A percentile compares a stretch with the other conserved stretches of the same genome.
Evolutionary conservation across 2,329 filamentous ascomycete species (phyloP).

Genomic region (Westerdykella aurantiaca): DNA sequence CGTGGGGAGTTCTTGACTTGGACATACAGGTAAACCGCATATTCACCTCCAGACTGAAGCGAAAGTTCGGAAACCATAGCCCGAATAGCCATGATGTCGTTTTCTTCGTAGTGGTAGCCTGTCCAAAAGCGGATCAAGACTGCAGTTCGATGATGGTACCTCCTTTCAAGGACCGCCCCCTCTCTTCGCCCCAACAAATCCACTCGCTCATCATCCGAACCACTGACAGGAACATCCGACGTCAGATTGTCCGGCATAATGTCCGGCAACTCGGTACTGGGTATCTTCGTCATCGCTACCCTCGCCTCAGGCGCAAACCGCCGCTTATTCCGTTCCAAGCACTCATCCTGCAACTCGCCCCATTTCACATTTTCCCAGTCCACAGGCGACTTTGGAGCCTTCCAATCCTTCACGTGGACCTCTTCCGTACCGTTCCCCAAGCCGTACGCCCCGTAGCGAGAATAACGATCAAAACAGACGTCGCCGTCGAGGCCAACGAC

Average conservation of each 20-base stretch:
- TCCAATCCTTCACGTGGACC: conserved; percentile 44
- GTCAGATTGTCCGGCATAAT: conserved; percentile 15
- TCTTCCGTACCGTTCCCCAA: conserved; percentile 47
- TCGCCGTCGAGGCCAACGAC: conserved; percentile 42
- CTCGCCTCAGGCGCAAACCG: conserved; percentile 49
- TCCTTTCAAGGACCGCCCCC: conserved; percentile 1
- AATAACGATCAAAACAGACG: conserved; percentile 59
- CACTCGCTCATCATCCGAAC: conserved; percentile 2
- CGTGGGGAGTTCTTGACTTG: conserved; percentile 50
- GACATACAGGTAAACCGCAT: conserved; percentile 45
- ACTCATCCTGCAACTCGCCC: conserved; percentile 64
- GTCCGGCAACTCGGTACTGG: conserved; percentile 20
- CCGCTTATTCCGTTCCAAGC: conserved; percentile 58
- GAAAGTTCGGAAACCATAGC: conserved; percentile 44
- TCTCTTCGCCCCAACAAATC: too few relatives aligned
- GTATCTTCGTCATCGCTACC: conserved; percentile 27
- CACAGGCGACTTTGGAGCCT: conserved; percentile 33
- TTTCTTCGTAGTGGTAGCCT: conserved; percentile 43
- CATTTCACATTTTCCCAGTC: conserved; percentile 64
- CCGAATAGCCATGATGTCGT: conserved; percentile 43
- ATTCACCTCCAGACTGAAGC: conserved; percentile 44
- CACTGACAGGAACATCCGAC: conserved; percentile 8
- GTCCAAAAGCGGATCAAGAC: conserved; percentile 45
- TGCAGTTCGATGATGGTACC: conserved; percentile 42
- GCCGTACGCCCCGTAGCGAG: conserved; percentile 53